Evolutionary conservation across 2,329 filamentous ascomycete species (phyloP).

Genomic region (Cladosporium colombiae): DNA sequence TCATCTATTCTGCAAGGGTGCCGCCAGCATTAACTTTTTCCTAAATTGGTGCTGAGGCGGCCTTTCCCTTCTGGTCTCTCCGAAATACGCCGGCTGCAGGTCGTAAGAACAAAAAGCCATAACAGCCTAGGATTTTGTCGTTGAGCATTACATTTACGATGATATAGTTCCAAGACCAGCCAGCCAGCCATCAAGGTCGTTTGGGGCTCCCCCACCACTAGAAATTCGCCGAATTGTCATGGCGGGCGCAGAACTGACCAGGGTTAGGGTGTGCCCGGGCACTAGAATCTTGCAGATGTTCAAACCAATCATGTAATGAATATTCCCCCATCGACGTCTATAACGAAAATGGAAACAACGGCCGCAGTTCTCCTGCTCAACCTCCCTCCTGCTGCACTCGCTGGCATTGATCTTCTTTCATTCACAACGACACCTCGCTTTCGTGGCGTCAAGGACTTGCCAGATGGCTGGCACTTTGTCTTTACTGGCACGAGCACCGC

Average conservation of each 20-base stretch:
- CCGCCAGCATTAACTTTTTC: neutral
- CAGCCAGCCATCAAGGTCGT: constrained; percentile 5
- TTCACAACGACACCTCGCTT: constrained; percentile 65
- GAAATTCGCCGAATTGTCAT: constrained; percentile 17
- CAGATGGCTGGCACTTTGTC: constrained; percentile 61
- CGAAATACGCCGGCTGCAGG: neutral
- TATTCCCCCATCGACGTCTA: neutral
- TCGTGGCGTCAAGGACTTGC: constrained; percentile 61
- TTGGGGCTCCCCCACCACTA: neutral
- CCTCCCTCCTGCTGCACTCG: constrained; percentile 48
- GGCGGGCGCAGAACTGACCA: neutral
- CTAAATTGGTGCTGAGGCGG: neutral
- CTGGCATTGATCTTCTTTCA: constrained; percentile 59
- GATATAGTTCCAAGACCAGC: neutral
- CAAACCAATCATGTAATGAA: neutral
- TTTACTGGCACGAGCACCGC: constrained; percentile 61
- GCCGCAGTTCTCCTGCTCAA: constrained; percentile 45
- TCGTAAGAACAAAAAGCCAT: neutral
- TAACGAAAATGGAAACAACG: constrained; percentile 20
- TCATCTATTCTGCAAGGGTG: neutral
- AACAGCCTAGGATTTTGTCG: neutral
- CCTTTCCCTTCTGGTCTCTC: neutral
- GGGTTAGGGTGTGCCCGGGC: neutral
- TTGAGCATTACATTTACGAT: neutral
- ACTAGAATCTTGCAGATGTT: neutral